These are phyloP conservation scores for Ophiosphaerella narmari DNA, from an alignment of 2,329 filamentous ascomycete genomes.

Conservation along the genomic window DNA sequence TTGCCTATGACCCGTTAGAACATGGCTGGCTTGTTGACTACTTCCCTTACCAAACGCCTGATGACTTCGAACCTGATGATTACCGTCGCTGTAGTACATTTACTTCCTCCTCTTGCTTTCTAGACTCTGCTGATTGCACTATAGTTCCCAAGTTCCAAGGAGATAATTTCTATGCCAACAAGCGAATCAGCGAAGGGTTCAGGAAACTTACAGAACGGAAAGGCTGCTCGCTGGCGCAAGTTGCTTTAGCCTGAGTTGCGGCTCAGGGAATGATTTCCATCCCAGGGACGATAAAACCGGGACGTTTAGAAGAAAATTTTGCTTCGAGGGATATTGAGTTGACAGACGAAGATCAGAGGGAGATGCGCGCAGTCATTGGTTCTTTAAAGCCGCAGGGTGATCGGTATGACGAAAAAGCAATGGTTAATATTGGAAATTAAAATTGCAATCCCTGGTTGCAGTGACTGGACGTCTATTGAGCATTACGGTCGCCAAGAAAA, in stretches of 20 bases:
- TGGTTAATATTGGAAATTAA: not conserved
- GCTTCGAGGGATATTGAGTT: conserved; percentile 18
- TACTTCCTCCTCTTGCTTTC: too few species aligned
- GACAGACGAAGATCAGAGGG: conserved; percentile 24
- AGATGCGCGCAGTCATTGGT: conserved; percentile 25
- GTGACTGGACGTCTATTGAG: too few species aligned
- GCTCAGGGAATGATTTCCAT: conserved; percentile 58
- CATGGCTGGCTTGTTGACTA: conserved; percentile 32
- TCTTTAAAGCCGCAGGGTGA: conserved; percentile 48
- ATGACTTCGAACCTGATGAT: conserved; percentile 50
- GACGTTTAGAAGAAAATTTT: conserved; percentile 24
- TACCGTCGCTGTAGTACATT: conserved; percentile 27
- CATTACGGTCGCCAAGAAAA: too few species aligned
- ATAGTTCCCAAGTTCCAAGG: conserved; percentile 46
- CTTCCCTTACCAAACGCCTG: conserved; percentile 37
- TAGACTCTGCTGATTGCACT: too few species aligned
- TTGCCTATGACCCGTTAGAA: conserved; percentile 43
- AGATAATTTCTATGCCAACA: conserved; percentile 42
- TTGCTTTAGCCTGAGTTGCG: conserved; percentile 51
- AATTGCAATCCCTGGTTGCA: too few species aligned
- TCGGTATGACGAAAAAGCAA: conserved; percentile 34
- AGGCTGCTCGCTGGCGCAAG: conserved; percentile 59
- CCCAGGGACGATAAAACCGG: conserved; percentile 47
- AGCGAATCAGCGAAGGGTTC: conserved; percentile 32
- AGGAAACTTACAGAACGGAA: conserved; percentile 47